Evolutionary conservation across 2,329 filamentous ascomycete genomes (phyloP).

Genomic region (Xylariaceae sp.): DNA sequence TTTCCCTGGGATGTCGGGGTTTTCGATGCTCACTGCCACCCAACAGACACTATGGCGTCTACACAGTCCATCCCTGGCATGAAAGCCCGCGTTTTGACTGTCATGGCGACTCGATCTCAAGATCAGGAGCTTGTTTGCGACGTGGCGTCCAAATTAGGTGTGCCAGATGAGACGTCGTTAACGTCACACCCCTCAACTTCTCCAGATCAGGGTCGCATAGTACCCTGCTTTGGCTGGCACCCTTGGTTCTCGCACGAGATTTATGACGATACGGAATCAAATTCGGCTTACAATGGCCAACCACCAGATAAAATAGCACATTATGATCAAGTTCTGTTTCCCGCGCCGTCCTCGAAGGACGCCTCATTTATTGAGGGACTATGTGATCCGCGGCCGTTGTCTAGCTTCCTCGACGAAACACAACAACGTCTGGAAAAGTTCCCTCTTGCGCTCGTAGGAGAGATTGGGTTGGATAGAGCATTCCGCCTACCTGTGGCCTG

Average conservation of each 20-base stretch:
- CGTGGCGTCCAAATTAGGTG: slow-evolving; percentile 51
- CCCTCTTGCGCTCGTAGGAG: slow-evolving; percentile 65
- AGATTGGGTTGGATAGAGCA: slow-evolving; percentile 71
- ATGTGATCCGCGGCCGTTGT: slow-evolving; percentile 57
- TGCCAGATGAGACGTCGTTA: slow-evolving; percentile 33
- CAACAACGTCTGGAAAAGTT: slow-evolving; percentile 49
- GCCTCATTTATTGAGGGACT: slow-evolving; percentile 44
- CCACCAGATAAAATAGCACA: slow-evolving; percentile 47
- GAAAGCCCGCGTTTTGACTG: slow-evolving; percentile 60
- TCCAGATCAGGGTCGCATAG: slow-evolving; percentile 36
- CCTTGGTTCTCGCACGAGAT: slow-evolving; percentile 81
- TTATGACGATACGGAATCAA: slow-evolving; percentile 51
- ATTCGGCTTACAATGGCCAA: slow-evolving; percentile 36
- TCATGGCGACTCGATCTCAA: slow-evolving; percentile 72
- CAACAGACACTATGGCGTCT: slow-evolving; percentile 68
- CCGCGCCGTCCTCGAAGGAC: slow-evolving; percentile 43
- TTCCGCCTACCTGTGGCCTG: slow-evolving; percentile 66
- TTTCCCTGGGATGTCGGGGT: slow-evolving; percentile 68
- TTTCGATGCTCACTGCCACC: slow-evolving; percentile 79
- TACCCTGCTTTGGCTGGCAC: slow-evolving; percentile 82
- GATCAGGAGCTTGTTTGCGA: slow-evolving; percentile 68
- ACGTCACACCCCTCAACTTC: slow-evolving; percentile 10
- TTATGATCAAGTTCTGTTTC: slow-evolving; percentile 61
- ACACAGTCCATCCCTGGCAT: slow-evolving; percentile 56
- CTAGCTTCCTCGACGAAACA: slow-evolving; percentile 52